A percentile compares a stretch with the other conserved stretches of the same genome.
Conservation (phyloP, 192 early-diverging fungal genomes). For the Rhizoclosmatium globosum region DNA sequence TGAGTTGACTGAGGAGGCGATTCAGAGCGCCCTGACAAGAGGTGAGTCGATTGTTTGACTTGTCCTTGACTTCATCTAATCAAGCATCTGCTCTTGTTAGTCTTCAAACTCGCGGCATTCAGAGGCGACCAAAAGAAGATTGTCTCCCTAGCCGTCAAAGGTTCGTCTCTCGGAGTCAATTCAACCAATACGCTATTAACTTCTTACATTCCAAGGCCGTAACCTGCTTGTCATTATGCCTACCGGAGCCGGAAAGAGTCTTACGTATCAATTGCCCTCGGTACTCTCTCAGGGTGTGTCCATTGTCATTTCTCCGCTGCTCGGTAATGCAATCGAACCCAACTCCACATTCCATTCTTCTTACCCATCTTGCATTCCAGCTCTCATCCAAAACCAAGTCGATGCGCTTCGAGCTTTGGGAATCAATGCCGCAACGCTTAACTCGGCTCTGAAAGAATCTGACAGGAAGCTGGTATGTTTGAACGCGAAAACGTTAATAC, state of each 20-base stretch:
- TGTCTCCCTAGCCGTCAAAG: slow-evolving; percentile 43
- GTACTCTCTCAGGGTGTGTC: slow-evolving; percentile 51
- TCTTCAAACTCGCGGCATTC: slow-evolving; percentile 48
- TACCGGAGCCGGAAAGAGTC: slow-evolving; percentile 59
- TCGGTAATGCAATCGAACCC: slow-evolving; percentile 39
- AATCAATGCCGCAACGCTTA: slow-evolving; percentile 48
- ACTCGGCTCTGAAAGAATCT: slow-evolving; percentile 46
- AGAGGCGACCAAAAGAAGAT: slow-evolving; percentile 48
- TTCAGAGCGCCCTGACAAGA: neutral
- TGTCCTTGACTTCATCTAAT: neutral
- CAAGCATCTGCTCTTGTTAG: slow-evolving; percentile 14
- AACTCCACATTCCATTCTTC: neutral
- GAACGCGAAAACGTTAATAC: too few relatives aligned
- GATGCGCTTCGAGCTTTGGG: slow-evolving; percentile 44
- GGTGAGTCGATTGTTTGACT: neutral
- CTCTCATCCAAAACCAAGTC: slow-evolving; percentile 55
- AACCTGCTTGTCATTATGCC: slow-evolving; percentile 60
- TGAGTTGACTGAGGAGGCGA: too few relatives aligned
- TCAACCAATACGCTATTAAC: neutral
- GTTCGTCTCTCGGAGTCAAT: slow-evolving; percentile 9
- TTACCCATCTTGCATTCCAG: neutral
- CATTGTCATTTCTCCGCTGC: slow-evolving; percentile 55
- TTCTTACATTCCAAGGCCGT: slow-evolving; percentile 25
- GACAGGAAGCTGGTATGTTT: slow-evolving; percentile 35
- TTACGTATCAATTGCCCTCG: slow-evolving; percentile 61